These are phyloP conservation scores for Stemphylium lycopersici DNA, from an alignment of 2,329 filamentous ascomycete genomes.

Conservation along the genomic window DNA sequence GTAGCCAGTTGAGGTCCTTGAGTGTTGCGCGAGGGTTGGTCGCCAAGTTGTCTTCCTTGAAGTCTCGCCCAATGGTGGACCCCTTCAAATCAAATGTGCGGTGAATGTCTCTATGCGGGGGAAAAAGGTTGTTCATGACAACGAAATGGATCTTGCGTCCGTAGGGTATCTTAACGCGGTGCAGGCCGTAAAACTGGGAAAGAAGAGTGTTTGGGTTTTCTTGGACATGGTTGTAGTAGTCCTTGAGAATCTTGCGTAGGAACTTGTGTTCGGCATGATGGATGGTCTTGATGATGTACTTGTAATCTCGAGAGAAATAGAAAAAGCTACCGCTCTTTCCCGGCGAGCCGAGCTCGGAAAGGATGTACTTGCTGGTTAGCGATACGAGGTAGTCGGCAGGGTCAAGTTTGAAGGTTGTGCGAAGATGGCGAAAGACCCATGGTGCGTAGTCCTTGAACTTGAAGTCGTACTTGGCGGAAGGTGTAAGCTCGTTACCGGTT, in stretches of 20 bases:
- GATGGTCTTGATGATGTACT: conserved; percentile 99
- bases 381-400: conserved; percentile 99
- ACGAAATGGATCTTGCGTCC: conserved; percentile 99
- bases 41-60: conserved; percentile 83
- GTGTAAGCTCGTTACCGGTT: conserved; percentile 94
- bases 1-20: conserved; percentile 96
- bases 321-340: conserved; percentile 99
- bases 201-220: conserved; percentile 95
- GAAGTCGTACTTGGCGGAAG: conserved; percentile 99
- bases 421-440: conserved; percentile 95
- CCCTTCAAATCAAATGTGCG: conserved; percentile 97
- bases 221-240: conserved; percentile 92
- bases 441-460: conserved; percentile 99
- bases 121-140: conserved; percentile 99
- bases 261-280: conserved; percentile 94
- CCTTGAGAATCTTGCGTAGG: conserved; percentile 79
- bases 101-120: conserved; percentile 95
- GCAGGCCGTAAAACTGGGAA: conserved; percentile 96
- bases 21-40: conserved; percentile 90
- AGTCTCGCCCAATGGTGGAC: conserved; percentile 91
- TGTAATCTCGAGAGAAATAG: conserved; percentile 99
- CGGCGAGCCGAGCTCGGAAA: conserved; percentile 94
- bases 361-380: conserved; percentile 95
- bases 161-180: conserved; percentile 97
- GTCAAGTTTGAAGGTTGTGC: conserved; percentile 85